Percentiles rank a stretch among this genome's conserved stretches.
phyloP scores from a whole-genome alignment of 192 early-diverging fungal species.

The Backusella liffmaniae region DNA sequence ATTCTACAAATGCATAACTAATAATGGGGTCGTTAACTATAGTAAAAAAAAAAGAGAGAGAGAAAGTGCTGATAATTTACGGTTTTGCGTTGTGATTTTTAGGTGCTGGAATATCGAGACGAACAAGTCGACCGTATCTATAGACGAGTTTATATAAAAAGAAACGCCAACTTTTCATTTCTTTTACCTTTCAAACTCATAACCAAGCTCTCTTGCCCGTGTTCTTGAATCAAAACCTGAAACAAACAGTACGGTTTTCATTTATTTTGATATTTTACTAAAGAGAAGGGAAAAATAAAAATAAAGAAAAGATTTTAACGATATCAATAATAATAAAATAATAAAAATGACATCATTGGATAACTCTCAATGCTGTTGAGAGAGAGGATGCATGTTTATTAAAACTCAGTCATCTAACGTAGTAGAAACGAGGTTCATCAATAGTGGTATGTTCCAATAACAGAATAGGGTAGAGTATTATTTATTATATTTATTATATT shows the following conservation, averaged over 20 bases:
- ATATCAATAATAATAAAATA: neutral
- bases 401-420: neutral
- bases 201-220: constrained; percentile 87
- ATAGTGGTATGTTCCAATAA: too few relatives aligned
- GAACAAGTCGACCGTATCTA: constrained; percentile 82
- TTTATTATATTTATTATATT: too few relatives aligned
- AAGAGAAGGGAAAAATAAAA: neutral
- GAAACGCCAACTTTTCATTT: neutral
- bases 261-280: neutral
- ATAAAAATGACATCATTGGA: neutral
- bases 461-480: too few relatives aligned
- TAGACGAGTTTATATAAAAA: neutral
- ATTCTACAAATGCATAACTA: constrained; percentile 96
- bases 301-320: neutral
- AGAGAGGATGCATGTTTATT: neutral
- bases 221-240: constrained; percentile 76
- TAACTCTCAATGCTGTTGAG: neutral
- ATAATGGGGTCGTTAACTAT: neutral
- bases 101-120: constrained; percentile 85
- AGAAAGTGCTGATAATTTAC: constrained; percentile 54
- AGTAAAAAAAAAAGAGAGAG: neutral
- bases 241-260: constrained; percentile 69
- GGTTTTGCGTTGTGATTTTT: constrained; percentile 60
- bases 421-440: too few relatives aligned
- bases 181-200: constrained; percentile 88